phyloP scores from a whole-genome alignment of 345 rosid species.

The Euphorbia lathyris region DNA sequence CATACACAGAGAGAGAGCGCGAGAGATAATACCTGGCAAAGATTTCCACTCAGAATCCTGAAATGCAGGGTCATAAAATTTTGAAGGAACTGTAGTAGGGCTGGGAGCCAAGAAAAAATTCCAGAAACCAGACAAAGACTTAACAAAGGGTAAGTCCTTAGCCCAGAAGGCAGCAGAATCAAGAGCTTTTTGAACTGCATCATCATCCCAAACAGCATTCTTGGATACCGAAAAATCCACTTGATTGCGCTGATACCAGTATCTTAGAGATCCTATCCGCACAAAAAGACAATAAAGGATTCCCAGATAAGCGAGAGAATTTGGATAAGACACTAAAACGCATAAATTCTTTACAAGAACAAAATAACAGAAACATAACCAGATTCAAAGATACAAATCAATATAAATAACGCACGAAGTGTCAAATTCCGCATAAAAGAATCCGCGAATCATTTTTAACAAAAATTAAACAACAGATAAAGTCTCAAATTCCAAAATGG shows the following conservation, averaged over 20 bases:
- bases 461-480: too few relatives aligned
- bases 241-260: slow-evolving; percentile 77
- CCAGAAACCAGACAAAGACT: slow-evolving; percentile 87
- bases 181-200: slow-evolving; percentile 70
- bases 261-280: slow-evolving; percentile 66
- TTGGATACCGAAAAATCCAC: slow-evolving; percentile 61
- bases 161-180: slow-evolving; percentile 79
- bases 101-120: slow-evolving; percentile 71
- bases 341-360: not conserved
- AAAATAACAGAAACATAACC: not conserved
- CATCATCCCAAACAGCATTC: slow-evolving; percentile 87
- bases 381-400: too few relatives aligned
- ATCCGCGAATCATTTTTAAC: not conserved
- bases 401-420: too few relatives aligned
- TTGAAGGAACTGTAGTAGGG: slow-evolving; percentile 56
- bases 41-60: slow-evolving; percentile 71
- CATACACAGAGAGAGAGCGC: slow-evolving; percentile 7
- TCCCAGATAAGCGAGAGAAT: too few relatives aligned
- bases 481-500: too few relatives aligned
- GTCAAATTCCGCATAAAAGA: not conserved
- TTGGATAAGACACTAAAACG: too few relatives aligned
- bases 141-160: slow-evolving; percentile 71
- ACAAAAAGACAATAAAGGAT: too few relatives aligned
- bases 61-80: slow-evolving; percentile 52
- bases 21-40: slow-evolving; percentile 94